phyloP scores from a whole-genome alignment of 352 stramenopile genomes.

The Phytophthora boehmeriae region DNA sequence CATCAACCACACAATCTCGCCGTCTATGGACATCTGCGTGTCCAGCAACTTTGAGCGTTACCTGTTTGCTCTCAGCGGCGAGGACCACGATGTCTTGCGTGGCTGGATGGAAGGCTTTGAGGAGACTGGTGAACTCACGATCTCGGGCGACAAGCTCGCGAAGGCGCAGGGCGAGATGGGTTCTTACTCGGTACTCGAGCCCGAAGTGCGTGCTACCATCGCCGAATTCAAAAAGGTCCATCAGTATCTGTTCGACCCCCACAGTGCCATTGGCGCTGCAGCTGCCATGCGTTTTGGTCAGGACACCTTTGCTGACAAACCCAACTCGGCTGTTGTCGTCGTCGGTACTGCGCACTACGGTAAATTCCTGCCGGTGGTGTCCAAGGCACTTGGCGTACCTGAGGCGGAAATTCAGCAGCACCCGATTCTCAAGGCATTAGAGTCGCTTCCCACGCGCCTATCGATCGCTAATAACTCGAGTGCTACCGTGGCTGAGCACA shows the following conservation, averaged over 20 bases:
- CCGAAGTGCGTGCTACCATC: conserved; percentile 93
- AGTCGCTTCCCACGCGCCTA: conserved; percentile 69
- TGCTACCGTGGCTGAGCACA: conserved; percentile 59
- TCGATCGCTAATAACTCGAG: conserved; percentile 69
- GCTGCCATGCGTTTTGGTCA: conserved; percentile 88
- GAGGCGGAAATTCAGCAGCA: conserved; percentile 78
- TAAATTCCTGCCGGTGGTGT: conserved; percentile 97
- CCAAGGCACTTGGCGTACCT: conserved; percentile 81
- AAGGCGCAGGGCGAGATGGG: conserved; percentile 94
- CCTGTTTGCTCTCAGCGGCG: conserved; percentile 95
- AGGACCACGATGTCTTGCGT: conserved; percentile 90
- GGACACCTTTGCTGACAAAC: conserved; percentile 58
- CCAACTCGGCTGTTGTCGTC: conserved; percentile 87
- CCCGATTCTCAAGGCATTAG: conserved; percentile 73
- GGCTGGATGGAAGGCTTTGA: conserved; percentile 97
- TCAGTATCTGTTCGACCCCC: conserved; percentile 97
- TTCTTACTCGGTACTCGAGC: conserved; percentile 86
- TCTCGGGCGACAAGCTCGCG: conserved; percentile 89
- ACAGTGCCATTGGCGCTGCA: conserved; percentile 95
- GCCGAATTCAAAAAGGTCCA: conserved; percentile 91
- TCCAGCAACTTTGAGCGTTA: conserved; percentile 99
- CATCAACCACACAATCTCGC: conserved; percentile 95
- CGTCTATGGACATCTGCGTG: conserved; percentile 99
- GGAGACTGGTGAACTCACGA: conserved; percentile 93
- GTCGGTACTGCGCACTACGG: conserved; percentile 97